Percentiles rank a stretch among this genome's conserved stretches.
These are phyloP conservation scores for Lolium rigidum DNA, from an alignment of 176 grass and related monocot species.

Conservation along the genomic window DNA sequence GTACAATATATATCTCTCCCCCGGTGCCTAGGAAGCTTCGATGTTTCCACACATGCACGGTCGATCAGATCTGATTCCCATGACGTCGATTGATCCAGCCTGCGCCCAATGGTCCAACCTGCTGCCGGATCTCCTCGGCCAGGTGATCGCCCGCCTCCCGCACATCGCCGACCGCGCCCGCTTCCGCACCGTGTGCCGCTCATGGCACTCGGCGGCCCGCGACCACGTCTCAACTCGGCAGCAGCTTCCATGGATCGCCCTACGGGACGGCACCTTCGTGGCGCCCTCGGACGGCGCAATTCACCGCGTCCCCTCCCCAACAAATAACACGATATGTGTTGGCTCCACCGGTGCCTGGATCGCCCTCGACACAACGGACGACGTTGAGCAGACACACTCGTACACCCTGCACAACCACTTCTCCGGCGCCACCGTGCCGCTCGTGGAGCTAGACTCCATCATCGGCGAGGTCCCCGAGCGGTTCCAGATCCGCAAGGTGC, in stretches of 20 bases:
- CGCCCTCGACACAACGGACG: not conserved
- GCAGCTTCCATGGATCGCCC: not conserved
- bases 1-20: no score
- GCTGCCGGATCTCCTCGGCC: not conserved
- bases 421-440: no score
- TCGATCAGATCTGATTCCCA: not conserved
- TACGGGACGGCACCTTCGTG: not conserved
- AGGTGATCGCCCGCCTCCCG: not conserved
- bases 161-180: not conserved
- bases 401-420: no score
- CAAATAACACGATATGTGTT: not conserved
- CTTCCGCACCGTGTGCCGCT: not conserved
- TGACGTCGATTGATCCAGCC: not conserved
- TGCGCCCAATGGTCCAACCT: not conserved
- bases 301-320: not conserved
- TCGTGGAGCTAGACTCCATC: no score
- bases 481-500: no score
- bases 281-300: not conserved
- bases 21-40: no score
- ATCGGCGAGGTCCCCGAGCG: no score
- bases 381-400: not conserved
- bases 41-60: no score
- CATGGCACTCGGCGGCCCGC: not conserved
- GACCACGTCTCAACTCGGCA: not conserved
- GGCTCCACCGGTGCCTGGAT: not conserved